Evolutionary conservation across 768 basidiomycete species (phyloP).

Genomic region (Agaricus bisporus): DNA sequence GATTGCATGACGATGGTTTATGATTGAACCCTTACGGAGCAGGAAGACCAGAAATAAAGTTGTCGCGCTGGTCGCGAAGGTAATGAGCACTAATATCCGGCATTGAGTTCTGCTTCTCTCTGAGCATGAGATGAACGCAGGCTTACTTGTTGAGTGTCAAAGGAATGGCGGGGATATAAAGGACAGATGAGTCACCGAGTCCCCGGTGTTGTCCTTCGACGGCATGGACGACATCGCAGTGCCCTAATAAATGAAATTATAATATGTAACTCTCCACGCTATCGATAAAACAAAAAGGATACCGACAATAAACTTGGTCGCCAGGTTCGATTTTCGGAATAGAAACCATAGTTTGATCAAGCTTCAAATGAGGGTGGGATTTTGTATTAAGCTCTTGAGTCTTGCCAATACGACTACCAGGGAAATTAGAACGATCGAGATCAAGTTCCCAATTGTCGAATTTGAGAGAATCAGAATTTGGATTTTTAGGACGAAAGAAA

Average conservation of each 20-base stretch:
- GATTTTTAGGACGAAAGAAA: constrained; percentile 45
- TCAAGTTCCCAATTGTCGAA: constrained; percentile 53
- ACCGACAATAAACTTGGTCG: constrained; percentile 54
- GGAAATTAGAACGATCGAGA: constrained; percentile 43
- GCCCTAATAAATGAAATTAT: constrained; percentile 50
- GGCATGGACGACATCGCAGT: constrained; percentile 52
- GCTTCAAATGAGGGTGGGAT: constrained; percentile 59
- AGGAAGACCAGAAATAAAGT: constrained; percentile 42
- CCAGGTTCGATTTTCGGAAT: constrained; percentile 56
- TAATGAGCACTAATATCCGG: constrained; percentile 33
- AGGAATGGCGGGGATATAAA: constrained; percentile 52
- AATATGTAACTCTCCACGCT: no score
- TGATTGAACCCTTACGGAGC: constrained; percentile 32
- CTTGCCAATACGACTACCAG: constrained; percentile 47
- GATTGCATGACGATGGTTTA: not conserved
- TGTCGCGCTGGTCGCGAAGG: constrained; percentile 41
- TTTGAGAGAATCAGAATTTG: constrained; percentile 23
- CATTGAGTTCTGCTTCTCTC: not conserved
- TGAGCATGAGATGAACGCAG: constrained; percentile 32
- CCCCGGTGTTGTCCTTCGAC: constrained; percentile 47
- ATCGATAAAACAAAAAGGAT: not conserved
- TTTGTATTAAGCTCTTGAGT: constrained; percentile 48
- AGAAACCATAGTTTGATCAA: constrained; percentile 50
- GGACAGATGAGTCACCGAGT: constrained; percentile 42
- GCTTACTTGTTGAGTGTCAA: constrained; percentile 45